Base-by-base conservation (phyloP, 108 stramenopile species). In the Stephanodiscus minutulus region DNA sequence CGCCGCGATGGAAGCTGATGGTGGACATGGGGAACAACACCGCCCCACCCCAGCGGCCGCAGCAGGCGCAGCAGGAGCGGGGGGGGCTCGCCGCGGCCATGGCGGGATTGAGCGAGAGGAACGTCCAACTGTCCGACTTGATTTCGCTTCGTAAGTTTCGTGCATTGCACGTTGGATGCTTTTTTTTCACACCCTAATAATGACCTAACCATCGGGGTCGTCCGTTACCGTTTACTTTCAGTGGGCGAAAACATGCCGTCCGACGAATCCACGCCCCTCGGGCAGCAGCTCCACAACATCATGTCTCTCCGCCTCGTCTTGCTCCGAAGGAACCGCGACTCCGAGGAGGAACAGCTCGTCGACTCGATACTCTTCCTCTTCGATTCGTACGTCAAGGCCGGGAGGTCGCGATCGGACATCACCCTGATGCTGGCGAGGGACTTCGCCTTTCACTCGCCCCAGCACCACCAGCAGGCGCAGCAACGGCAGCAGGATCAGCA, bases 1-100 rank as follows among this genome's bases (percentile, higher is more conserved):
- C 84, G 33, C 94, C 94, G 0, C 88, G 88, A 44, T 95, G 94
- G 94, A 95, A 92, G 72, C 82, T 95, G 10, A 88, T 95, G 33
- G 89, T 95, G 31, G 93, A 94, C 56, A 65, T 94, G 79, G 71
- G 49, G 15, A 20, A 22, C 22, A 12, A 18, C 24, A 25, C 15
- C 21, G 69, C 20, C 15, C 35, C 39, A 7, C 17, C 37, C 9
- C 56, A 60, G 35, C 59, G 3, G 17, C 20, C 59, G 36, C 36
- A 60, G 21, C 17, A 36, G 37, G 15, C n/a, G 57, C 81, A 35
- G 37, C 33, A 29, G 49, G 0, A 18, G 22, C 11, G 20, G 31
- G 25, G 31, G 37, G 87, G 86, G 12, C 50, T 18, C 21, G 53
- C 31, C 17, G 64, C 55, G 7, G 57, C 64, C 20, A 65, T 37